These are phyloP conservation scores for Ophiostoma piceae DNA, from an alignment of 2,329 filamentous ascomycete species.

Conservation along the genomic window DNA sequence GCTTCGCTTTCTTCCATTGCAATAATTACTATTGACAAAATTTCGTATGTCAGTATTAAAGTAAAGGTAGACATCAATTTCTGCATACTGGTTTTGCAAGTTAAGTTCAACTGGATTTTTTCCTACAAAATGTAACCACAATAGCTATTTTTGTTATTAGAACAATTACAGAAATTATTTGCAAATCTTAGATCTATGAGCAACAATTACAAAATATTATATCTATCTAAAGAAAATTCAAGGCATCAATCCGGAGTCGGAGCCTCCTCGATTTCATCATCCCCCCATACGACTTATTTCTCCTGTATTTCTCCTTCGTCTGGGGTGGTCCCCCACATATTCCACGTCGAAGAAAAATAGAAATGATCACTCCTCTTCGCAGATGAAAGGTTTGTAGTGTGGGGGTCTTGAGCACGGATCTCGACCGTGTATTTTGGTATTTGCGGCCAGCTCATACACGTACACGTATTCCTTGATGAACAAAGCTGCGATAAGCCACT, in stretches of 20 bases:
- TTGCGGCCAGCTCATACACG: neutral
- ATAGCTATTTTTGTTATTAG: too few species aligned
- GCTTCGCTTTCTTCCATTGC: neutral
- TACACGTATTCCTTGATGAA: neutral
- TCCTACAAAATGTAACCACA: too few species aligned
- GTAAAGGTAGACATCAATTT: too few species aligned
- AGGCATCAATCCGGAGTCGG: neutral
- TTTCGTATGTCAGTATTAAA: too few species aligned
- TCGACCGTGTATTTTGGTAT: neutral
- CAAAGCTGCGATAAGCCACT: neutral
- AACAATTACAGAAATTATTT: too few species aligned
- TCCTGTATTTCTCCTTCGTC: neutral
- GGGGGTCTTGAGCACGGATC: neutral
- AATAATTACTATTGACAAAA: neutral
- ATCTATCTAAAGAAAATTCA: neutral
- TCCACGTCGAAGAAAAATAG: neutral
- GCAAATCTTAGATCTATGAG: too few species aligned
- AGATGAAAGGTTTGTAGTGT: neutral
- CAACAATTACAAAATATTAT: too few species aligned
- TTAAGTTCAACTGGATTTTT: too few species aligned
- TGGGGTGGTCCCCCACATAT: slow-evolving; percentile 4
- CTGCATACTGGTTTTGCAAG: too few species aligned
- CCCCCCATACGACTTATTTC: neutral
- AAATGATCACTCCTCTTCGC: neutral
- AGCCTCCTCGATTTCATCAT: neutral